Evolutionary conservation across 345 rosid species (phyloP).

Genomic region (Ceriops zippeliana): DNA sequence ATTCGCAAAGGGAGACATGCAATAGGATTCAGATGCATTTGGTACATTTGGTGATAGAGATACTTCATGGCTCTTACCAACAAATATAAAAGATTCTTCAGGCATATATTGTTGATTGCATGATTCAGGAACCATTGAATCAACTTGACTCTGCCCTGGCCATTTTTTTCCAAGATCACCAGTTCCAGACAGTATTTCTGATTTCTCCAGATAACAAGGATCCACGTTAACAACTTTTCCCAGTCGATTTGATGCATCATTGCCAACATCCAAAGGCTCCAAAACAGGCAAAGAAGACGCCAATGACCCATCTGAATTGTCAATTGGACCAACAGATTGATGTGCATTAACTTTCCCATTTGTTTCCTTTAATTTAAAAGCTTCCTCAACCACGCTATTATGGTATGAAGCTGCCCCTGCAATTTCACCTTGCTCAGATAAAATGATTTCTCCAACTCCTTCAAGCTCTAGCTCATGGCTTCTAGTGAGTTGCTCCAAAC

Average conservation of each 20-base stretch:
- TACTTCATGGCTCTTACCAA: conserved; percentile 29
- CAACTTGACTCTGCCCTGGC: conserved; percentile 23
- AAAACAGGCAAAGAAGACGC: conserved; percentile 21
- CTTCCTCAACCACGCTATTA: conserved; percentile 18
- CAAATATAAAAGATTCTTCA: conserved; percentile 33
- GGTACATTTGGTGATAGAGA: conserved; percentile 24
- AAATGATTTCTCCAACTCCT: conserved; percentile 11
- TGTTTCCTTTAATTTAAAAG: conserved; percentile 27
- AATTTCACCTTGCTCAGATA: conserved; percentile 10
- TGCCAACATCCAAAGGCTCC: conserved; percentile 17
- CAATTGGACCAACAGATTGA: conserved; percentile 22
- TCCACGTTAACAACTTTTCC: conserved; percentile 19
- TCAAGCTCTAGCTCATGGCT: conserved; percentile 25
- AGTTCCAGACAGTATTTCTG: conserved; percentile 23
- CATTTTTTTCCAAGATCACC: conserved; percentile 12
- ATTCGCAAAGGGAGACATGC: conserved; percentile 29
- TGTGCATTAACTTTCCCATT: conserved; percentile 24
- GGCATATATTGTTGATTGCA: conserved; percentile 33
- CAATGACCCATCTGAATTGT: conserved; percentile 22
- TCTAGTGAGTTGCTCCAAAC: conserved; percentile 34
- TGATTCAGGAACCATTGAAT: conserved; percentile 25
- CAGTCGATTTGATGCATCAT: conserved; percentile 15
- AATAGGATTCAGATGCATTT: conserved; percentile 22
- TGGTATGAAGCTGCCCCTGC: conserved; percentile 21
- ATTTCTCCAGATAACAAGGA: conserved; percentile 19